Evolutionary conservation across 2,329 filamentous ascomycete genomes (phyloP).

Genomic region (Trichoderma arundinaceum): DNA sequence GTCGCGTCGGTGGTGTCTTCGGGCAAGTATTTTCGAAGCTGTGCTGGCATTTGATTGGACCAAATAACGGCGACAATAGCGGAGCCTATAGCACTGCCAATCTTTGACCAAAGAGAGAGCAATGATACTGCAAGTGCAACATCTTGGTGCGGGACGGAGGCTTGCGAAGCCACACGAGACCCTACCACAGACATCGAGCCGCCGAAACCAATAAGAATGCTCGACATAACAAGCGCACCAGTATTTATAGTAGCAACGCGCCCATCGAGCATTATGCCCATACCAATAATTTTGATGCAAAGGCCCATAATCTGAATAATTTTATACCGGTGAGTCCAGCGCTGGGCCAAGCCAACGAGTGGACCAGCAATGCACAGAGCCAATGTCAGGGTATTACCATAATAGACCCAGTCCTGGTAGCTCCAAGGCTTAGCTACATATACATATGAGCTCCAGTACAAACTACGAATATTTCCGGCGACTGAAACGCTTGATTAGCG

Average conservation of each 20-base stretch:
- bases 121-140: slow-evolving; percentile 45
- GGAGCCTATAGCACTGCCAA: slow-evolving; percentile 46
- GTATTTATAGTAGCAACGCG: slow-evolving; percentile 43
- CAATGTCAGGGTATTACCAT: slow-evolving; percentile 45
- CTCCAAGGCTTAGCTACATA: slow-evolving; percentile 44
- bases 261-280: slow-evolving; percentile 44
- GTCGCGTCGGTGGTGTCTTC: slow-evolving; percentile 34
- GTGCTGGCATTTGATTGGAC: slow-evolving; percentile 42
- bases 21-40: slow-evolving; percentile 38
- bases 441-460: slow-evolving; percentile 44
- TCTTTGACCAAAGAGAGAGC: slow-evolving; percentile 46
- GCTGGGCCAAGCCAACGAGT: slow-evolving; percentile 43
- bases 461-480: slow-evolving; percentile 42
- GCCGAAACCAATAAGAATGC: slow-evolving; percentile 11
- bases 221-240: slow-evolving; percentile 40
- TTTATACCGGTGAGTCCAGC: slow-evolving; percentile 48
- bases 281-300: slow-evolving; percentile 45
- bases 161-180: slow-evolving; percentile 46
- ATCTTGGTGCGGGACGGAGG: slow-evolving; percentile 48
- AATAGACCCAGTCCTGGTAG: slow-evolving; percentile 47
- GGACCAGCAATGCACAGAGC: slow-evolving; percentile 45
- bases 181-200: slow-evolving; percentile 47
- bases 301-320: slow-evolving; percentile 46
- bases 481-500: slow-evolving; percentile 31
- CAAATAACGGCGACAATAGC: slow-evolving; percentile 46